phyloP scores from a whole-genome alignment of 805 yeast genomes.

The Kluyveromyces starmeri region DNA sequence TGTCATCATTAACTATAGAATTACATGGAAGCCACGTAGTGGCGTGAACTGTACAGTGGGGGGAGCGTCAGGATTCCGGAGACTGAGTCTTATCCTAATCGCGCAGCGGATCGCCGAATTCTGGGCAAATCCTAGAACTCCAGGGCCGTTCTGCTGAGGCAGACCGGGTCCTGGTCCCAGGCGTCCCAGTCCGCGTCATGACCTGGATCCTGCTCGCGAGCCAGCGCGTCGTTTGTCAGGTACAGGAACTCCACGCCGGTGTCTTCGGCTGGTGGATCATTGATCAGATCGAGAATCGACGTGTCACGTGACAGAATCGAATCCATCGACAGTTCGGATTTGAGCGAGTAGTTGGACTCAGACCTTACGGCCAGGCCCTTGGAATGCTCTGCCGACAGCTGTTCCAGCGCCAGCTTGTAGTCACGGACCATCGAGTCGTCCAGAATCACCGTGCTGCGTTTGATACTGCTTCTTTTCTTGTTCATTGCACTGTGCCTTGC shows the following conservation, averaged over 20 bases:
- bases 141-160: slow-evolving; percentile 7
- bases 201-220: neutral
- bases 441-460: slow-evolving; percentile 21
- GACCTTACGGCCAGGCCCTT: neutral
- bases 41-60: no score
- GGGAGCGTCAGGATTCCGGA: no score
- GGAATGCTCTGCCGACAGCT: neutral
- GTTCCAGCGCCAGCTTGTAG: slow-evolving; percentile 19
- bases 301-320: slow-evolving; percentile 1
- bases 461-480: slow-evolving; percentile 6
- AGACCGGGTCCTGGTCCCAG: slow-evolving; percentile 1
- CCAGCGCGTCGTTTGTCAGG: neutral
- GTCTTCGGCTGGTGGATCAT: neutral
- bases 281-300: slow-evolving; percentile 2
- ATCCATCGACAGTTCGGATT: slow-evolving; percentile 1
- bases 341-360: slow-evolving; percentile 1
- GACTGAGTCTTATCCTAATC: no score
- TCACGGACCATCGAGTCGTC: slow-evolving; percentile 23
- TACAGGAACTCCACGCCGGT: neutral
- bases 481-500: no score
- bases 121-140: slow-evolving; percentile 8
- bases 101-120: no score
- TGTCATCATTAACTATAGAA: no score
- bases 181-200: slow-evolving; percentile 1
- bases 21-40: no score